Base-by-base conservation (phyloP, 768 basidiomycete genomes). In the Leccinum variicolor region DNA sequence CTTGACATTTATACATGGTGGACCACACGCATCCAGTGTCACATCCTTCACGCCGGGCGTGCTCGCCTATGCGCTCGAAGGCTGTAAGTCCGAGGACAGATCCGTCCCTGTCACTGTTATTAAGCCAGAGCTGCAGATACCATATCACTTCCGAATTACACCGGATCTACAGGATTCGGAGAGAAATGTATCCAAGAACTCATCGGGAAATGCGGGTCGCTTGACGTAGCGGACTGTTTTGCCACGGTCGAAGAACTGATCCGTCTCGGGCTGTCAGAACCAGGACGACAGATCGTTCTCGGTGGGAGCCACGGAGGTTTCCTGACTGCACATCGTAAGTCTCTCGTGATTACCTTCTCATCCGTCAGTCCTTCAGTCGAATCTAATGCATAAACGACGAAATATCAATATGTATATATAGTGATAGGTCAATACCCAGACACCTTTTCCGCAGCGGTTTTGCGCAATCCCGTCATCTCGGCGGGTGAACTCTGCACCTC, bases 231-330 rank as follows among this genome's bases (percentile, higher is more conserved):
- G 36, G 87, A 89, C 53, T 86, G 84, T 57, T 79, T 86, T n/a
- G 80, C 77, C 6, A 77, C 84, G 1, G 77, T 79, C 2, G 67
- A 74, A 19, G 75, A 84, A 59, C 78, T 89, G 46, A 71, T 84
- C 33, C 64, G 71, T 13, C 68, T 79, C 4, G 82, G 81, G 1
- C 69, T 88, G 1, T 79, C 84, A 0, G 71, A 75, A 43, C 66
- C 75, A 13, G 83, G 82, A 7, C 81, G 79, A 59, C 79, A 83
- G 51, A 75, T 87, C 29, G 66, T 89, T 1, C 73, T 73, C 49
- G 88, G 89, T 4, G 89, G 88, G 43, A 86, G 83, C 47, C 89
- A 91, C 58, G 87, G 87, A 0, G 88, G 88, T 2, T 89, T 86
- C 66, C 73, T 88, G 15, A 60, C 79, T 1, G 81, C 77, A 0